phyloP scores from a whole-genome alignment of 2,329 filamentous ascomycete genomes.

The Xylariomycetidae sp. region DNA sequence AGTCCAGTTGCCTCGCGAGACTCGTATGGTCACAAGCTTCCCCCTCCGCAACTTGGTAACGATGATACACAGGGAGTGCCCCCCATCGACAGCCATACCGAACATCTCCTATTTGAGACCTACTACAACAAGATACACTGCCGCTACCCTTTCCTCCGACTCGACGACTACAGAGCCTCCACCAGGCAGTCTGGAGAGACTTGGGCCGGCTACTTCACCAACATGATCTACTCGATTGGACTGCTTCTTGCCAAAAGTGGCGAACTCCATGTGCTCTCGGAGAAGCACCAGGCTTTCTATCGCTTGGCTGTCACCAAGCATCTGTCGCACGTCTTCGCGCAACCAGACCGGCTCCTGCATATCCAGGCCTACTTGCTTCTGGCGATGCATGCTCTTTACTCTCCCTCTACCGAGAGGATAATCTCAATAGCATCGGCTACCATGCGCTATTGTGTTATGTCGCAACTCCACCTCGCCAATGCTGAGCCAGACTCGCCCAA shows the following conservation, averaged over 20 bases:
- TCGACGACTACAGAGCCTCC: slow-evolving; percentile 11
- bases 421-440: slow-evolving; percentile 19
- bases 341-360: slow-evolving; percentile 18
- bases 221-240: slow-evolving; percentile 20
- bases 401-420: slow-evolving; percentile 22
- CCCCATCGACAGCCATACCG: slow-evolving; percentile 5
- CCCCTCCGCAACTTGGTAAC: neutral
- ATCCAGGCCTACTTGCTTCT: slow-evolving; percentile 21
- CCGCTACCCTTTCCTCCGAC: slow-evolving; percentile 20
- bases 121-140: slow-evolving; percentile 22
- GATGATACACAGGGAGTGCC: neutral
- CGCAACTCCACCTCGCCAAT: slow-evolving; percentile 20
- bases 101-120: slow-evolving; percentile 16
- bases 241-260: slow-evolving; percentile 15
- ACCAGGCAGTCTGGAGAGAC: slow-evolving; percentile 2
- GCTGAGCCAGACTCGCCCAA: slow-evolving; percentile 10
- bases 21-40: neutral
- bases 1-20: neutral
- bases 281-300: slow-evolving; percentile 15
- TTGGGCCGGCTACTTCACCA: slow-evolving; percentile 23
- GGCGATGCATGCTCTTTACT: slow-evolving; percentile 21
- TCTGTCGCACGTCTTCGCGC: slow-evolving; percentile 13
- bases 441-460: slow-evolving; percentile 23
- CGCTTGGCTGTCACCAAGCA: slow-evolving; percentile 9
- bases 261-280: slow-evolving; percentile 11